A percentile compares a stretch with the other conserved stretches of the same genome.
phyloP scores from a whole-genome alignment of 164 flowering plant genomes.

The Stephania cephalantha region DNA sequence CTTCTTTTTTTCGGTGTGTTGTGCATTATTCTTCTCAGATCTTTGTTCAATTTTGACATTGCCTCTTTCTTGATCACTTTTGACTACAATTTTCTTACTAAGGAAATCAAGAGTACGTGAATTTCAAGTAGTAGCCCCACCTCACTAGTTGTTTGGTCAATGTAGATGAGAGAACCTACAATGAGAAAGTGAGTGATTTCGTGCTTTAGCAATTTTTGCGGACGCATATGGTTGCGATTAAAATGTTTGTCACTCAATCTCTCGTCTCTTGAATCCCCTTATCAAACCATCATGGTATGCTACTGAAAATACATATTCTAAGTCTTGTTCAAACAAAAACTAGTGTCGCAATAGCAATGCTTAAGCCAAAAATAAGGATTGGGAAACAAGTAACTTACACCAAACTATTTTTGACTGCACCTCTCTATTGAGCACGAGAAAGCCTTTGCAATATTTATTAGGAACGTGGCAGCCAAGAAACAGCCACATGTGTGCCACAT shows the following conservation, averaged over 20 bases:
- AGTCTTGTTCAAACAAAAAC: not conserved
- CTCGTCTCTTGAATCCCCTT: not conserved
- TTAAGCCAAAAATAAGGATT: too few species aligned
- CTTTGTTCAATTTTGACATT: not conserved
- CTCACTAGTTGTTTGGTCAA: too few species aligned
- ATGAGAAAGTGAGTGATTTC: not conserved
- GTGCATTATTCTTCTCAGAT: not conserved
- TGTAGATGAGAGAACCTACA: not conserved
- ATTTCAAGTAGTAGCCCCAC: not conserved
- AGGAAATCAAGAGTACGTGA: not conserved
- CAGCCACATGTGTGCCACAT: too few species aligned
- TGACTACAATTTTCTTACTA: not conserved
- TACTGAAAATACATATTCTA: not conserved
- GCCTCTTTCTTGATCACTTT: not conserved
- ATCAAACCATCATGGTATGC: not conserved
- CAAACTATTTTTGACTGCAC: too few species aligned
- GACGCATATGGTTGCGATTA: not conserved
- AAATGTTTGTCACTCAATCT: not conserved
- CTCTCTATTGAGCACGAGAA: too few species aligned
- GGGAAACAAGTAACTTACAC: too few species aligned
- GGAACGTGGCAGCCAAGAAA: too few species aligned
- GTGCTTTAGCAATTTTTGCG: not conserved
- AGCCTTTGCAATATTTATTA: too few species aligned
- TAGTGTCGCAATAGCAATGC: not conserved
- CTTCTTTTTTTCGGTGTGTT: not conserved